A percentile compares a stretch with the other conserved stretches of the same genome.
phyloP scores from a whole-genome alignment of 2,329 filamentous ascomycete species.

The Diaporthe ilicicola region DNA sequence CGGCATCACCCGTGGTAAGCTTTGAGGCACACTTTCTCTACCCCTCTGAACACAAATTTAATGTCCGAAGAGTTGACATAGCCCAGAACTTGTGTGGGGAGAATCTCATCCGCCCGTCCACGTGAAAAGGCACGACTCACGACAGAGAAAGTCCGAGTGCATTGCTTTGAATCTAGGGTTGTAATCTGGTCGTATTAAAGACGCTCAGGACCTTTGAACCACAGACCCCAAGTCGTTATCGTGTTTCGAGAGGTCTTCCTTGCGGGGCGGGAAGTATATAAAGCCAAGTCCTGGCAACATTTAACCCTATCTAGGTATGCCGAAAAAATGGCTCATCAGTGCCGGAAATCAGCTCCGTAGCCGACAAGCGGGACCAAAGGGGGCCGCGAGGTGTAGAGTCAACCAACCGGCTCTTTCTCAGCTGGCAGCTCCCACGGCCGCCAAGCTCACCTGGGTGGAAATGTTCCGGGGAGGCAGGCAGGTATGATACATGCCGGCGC shows the following conservation, averaged over 20 bases:
- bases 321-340: conserved; percentile 13
- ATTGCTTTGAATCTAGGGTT: not conserved
- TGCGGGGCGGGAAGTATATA: conserved; percentile 7
- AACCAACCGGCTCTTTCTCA: conserved; percentile 1
- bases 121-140: not conserved
- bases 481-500: not conserved
- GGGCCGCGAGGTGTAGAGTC: not conserved
- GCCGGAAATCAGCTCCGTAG: conserved; percentile 7
- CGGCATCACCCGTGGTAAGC: not conserved
- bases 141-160: not conserved
- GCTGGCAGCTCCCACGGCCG: not conserved
- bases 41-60: not conserved
- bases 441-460: not conserved
- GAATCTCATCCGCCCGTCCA: not conserved
- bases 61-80: not conserved
- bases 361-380: not conserved
- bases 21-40: not conserved
- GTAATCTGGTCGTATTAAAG: not conserved
- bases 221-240: not conserved
- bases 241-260: not conserved
- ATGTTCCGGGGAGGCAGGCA: not conserved
- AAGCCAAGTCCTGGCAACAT: conserved; percentile 1
- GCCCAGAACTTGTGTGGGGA: not conserved
- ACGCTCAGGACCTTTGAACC: not conserved
- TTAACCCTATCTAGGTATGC: not conserved